Evolutionary conservation across 2,329 filamentous ascomycete genomes (phyloP).

Genomic region (Fusarium agapanthi): DNA sequence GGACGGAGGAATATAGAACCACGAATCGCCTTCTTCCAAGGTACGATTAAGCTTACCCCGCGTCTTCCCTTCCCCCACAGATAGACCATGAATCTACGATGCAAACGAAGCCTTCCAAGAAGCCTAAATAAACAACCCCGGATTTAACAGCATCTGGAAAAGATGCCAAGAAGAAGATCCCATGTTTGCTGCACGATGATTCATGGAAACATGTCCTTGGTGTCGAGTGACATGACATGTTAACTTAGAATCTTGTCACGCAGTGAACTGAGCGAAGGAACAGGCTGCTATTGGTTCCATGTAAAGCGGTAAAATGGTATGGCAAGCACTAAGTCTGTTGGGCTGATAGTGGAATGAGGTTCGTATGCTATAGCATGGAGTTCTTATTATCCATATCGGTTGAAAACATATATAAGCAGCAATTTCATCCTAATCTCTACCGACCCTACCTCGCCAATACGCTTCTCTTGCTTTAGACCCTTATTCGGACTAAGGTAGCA

Average conservation of each 20-base stretch:
- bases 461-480: not conserved
- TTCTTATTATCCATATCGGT: no score
- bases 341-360: rapidly evolving
- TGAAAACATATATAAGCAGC: not conserved
- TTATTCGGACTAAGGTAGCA: rapidly evolving
- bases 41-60: not conserved
- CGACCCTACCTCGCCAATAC: no score
- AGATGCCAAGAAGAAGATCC: not conserved
- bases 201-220: not conserved
- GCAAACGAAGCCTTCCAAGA: not conserved
- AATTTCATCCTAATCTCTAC: rapidly evolving
- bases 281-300: not conserved
- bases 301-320: not conserved
- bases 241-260: not conserved
- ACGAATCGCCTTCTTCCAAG: not conserved
- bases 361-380: not conserved
- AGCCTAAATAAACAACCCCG: not conserved
- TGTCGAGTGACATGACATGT: not conserved
- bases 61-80: not conserved
- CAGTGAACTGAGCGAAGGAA: not conserved
- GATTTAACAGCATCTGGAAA: not conserved
- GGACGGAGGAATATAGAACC: not conserved
- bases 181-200: not conserved
- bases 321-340: rapidly evolving
- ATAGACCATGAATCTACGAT: not conserved